phyloP scores from a whole-genome alignment of 2,329 filamentous ascomycete species.

The Penicillium concentricum region DNA sequence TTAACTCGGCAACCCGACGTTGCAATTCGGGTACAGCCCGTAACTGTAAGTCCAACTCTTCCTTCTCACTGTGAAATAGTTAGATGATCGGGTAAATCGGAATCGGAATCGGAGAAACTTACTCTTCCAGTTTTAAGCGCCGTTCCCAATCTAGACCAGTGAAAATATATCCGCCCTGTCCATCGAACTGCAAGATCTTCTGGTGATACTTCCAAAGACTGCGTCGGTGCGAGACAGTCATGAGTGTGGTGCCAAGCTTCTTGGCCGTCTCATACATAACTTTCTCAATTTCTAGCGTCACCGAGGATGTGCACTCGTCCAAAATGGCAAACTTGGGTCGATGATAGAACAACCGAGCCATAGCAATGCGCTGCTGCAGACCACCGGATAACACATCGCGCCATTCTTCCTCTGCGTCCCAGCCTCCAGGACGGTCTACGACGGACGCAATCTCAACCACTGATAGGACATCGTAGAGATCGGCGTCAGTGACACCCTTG shows the following conservation, averaged over 20 bases:
- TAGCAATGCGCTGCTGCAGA: constrained; percentile 91
- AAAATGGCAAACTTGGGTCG: constrained; percentile 89
- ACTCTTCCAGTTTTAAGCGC: constrained; percentile 82
- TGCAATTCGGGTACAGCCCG: constrained; percentile 85
- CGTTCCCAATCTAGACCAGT: constrained; percentile 84
- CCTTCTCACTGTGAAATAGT: constrained; percentile 65
- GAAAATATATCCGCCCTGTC: constrained; percentile 88
- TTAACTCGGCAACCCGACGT: constrained; percentile 78
- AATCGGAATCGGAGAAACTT: constrained; percentile 29
- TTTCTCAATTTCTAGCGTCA: constrained; percentile 93
- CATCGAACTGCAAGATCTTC: constrained; percentile 94
- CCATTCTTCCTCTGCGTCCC: constrained; percentile 96
- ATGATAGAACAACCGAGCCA: constrained; percentile 95
- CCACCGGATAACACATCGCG: constrained; percentile 89
- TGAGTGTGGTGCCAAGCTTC: constrained; percentile 83
- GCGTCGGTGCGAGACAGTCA: constrained; percentile 90
- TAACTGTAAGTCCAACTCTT: constrained; percentile 83
- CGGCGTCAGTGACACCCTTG: constrained; percentile 76
- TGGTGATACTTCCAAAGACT: constrained; percentile 97
- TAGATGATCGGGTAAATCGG: constrained; percentile 1
- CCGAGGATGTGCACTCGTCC: constrained; percentile 91
- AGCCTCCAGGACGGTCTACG: constrained; percentile 74
- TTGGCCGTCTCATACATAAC: constrained; percentile 98
- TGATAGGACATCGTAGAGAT: constrained; percentile 73
- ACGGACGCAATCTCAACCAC: constrained; percentile 81